Evolutionary conservation across 345 rosid species (phyloP).

Genomic region (Cardamine chenopodiifolia): DNA sequence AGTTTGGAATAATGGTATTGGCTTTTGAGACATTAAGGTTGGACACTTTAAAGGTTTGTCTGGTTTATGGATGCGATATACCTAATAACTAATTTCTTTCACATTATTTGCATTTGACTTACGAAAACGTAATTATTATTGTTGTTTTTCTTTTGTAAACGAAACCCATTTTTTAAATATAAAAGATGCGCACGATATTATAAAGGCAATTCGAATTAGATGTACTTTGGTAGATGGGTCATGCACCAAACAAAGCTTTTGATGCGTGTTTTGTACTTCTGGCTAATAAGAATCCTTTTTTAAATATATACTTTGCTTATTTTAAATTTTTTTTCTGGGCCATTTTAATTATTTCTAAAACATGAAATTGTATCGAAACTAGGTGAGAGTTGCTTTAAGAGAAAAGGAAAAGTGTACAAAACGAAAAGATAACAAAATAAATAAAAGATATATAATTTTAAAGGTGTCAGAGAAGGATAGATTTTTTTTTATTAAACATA

Average conservation of each 20-base stretch:
- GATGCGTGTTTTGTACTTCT: constrained; percentile 35
- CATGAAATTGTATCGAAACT: constrained; percentile 10
- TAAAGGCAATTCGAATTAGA: not conserved
- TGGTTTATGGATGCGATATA: constrained; percentile 23
- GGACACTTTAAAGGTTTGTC: not conserved
- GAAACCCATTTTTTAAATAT: not conserved
- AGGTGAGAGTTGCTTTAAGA: constrained; percentile 19
- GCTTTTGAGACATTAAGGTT: constrained; percentile 4
- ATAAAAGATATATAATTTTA: not conserved
- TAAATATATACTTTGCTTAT: not conserved
- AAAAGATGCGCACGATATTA: constrained; percentile 8
- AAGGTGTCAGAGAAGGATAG: not conserved
- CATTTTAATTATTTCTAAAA: not conserved
- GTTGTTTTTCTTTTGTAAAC: not conserved
- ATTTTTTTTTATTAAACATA: no score
- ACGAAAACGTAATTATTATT: not conserved
- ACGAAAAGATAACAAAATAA: constrained; percentile 14
- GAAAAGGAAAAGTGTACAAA: constrained; percentile 15
- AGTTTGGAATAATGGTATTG: constrained; percentile 13
- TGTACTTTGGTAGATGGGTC: constrained; percentile 32
- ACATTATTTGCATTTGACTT: constrained; percentile 28
- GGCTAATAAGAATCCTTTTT: not conserved
- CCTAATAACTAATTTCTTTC: constrained; percentile 38
- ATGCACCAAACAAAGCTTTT: constrained; percentile 37
- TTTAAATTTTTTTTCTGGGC: not conserved